Evolutionary conservation across 768 basidiomycete genomes (phyloP).

Genomic region (Sarcodon aspratus): DNA sequence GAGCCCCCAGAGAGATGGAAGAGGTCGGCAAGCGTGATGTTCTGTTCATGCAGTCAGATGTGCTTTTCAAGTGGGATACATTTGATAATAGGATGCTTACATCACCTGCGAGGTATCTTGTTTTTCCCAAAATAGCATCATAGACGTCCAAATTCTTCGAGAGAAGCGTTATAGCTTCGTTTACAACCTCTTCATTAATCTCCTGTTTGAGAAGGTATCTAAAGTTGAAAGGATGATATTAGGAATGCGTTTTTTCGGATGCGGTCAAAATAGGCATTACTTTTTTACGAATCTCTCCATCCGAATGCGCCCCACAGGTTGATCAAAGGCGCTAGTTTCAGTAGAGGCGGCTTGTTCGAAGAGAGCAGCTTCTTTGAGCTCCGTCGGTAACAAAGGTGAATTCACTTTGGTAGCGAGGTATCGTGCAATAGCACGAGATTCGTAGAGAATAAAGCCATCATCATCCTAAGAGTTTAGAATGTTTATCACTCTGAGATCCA

Average conservation of each 20-base stretch:
- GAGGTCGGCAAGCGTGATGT: conserved; percentile 45
- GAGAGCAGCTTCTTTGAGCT: conserved; percentile 24
- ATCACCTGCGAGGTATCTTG: conserved; percentile 21
- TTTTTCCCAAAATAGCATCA: conserved; percentile 15
- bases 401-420: conserved; percentile 44
- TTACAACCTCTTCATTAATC: not conserved
- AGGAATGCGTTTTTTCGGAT: conserved; percentile 31
- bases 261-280: conserved; percentile 18
- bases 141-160: conserved; percentile 15
- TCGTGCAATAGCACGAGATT: conserved; percentile 45
- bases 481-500: no score
- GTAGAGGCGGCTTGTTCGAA: conserved; percentile 24
- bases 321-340: conserved; percentile 39
- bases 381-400: conserved; percentile 24
- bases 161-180: not conserved
- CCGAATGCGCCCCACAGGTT: conserved; percentile 24
- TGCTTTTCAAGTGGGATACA: not conserved
- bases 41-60: conserved; percentile 10
- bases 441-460: conserved; percentile 47
- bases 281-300: conserved; percentile 33
- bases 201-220: not conserved
- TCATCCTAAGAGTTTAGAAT: conserved; percentile 32
- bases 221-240: conserved; percentile 35
- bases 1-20: conserved; percentile 40
- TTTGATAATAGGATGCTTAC: conserved; percentile 6